Percentiles rank a stretch among this genome's conserved stretches.
These are phyloP conservation scores for Haplosporangium sp. DNA, from an alignment of 371 early-diverging fungal genomes.

Conservation along the genomic window DNA sequence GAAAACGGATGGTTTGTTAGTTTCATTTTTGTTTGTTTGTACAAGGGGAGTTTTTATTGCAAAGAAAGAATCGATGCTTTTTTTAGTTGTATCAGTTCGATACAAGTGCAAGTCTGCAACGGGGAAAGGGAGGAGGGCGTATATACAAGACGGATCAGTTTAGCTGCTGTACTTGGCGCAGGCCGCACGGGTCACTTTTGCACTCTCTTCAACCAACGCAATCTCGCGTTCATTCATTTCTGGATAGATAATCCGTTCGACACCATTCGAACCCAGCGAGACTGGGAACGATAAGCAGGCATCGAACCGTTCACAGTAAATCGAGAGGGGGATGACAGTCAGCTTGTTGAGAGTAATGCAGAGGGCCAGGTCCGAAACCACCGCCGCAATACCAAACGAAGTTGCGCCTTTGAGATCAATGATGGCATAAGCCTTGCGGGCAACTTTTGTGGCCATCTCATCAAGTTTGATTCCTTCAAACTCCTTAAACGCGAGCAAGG, in stretches of 20 bases:
- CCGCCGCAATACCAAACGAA: slow-evolving; percentile 89
- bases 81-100: no score
- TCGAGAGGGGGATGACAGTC: slow-evolving; percentile 72
- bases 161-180: slow-evolving; percentile 25
- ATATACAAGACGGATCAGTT: not conserved
- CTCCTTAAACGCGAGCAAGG: slow-evolving; percentile 72
- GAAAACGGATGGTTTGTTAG: no score
- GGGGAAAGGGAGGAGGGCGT: not conserved
- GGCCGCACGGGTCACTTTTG: slow-evolving; percentile 28
- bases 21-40: no score
- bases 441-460: slow-evolving; percentile 64
- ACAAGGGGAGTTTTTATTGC: no score
- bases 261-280: slow-evolving; percentile 77
- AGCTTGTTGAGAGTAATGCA: slow-evolving; percentile 73
- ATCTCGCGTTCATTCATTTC: slow-evolving; percentile 67
- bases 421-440: slow-evolving; percentile 85
- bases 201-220: slow-evolving; percentile 43
- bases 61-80: no score
- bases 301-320: slow-evolving; percentile 68
- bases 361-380: slow-evolving; percentile 77
- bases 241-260: slow-evolving; percentile 73
- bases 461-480: slow-evolving; percentile 66
- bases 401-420: slow-evolving; percentile 90
- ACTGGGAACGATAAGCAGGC: slow-evolving; percentile 80
- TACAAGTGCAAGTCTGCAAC: not conserved